Conservation (phyloP, 2,329 filamentous ascomycete species). For the Xylaria sp. region DNA sequence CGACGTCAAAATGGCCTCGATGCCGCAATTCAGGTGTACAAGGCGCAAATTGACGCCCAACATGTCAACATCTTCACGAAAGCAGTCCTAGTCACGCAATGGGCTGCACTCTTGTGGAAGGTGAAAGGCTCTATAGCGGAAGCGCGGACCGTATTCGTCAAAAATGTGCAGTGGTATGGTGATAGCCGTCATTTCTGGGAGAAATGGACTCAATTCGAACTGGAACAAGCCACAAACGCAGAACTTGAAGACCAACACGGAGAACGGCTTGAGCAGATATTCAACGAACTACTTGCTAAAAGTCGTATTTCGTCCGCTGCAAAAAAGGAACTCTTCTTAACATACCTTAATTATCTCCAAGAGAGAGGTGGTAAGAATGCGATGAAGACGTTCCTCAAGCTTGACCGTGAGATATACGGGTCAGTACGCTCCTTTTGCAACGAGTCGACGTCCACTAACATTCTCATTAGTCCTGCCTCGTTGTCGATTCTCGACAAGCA, state of each 20-base stretch:
- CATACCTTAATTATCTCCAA: slow-evolving; percentile 86
- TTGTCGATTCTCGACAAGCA: slow-evolving; percentile 55
- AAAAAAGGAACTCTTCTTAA: slow-evolving; percentile 79
- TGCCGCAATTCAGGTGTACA: slow-evolving; percentile 84
- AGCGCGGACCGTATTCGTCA: slow-evolving; percentile 83
- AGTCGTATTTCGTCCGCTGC: slow-evolving; percentile 74
- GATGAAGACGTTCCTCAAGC: slow-evolving; percentile 84
- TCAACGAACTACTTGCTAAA: slow-evolving; percentile 78
- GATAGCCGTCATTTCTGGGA: slow-evolving; percentile 92
- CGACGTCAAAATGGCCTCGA: slow-evolving; percentile 86
- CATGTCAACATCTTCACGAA: slow-evolving; percentile 82
- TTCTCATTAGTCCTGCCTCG: slow-evolving; percentile 56
- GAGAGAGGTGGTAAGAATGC: slow-evolving; percentile 83
- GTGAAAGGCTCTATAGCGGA: slow-evolving; percentile 83
- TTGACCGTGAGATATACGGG: slow-evolving; percentile 92
- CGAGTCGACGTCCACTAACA: slow-evolving; percentile 33
- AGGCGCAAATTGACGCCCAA: slow-evolving; percentile 79
- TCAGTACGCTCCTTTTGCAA: slow-evolving; percentile 53
- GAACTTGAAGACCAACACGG: slow-evolving; percentile 73
- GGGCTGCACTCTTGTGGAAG: slow-evolving; percentile 89
- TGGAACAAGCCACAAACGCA: slow-evolving; percentile 78
- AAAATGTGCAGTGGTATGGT: slow-evolving; percentile 84
- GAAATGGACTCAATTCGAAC: slow-evolving; percentile 88
- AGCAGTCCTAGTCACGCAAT: slow-evolving; percentile 87
- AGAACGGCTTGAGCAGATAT: slow-evolving; percentile 81